Evolutionary conservation across 192 early-diverging fungal species (phyloP).

Genomic region (Coemansia erecta): DNA sequence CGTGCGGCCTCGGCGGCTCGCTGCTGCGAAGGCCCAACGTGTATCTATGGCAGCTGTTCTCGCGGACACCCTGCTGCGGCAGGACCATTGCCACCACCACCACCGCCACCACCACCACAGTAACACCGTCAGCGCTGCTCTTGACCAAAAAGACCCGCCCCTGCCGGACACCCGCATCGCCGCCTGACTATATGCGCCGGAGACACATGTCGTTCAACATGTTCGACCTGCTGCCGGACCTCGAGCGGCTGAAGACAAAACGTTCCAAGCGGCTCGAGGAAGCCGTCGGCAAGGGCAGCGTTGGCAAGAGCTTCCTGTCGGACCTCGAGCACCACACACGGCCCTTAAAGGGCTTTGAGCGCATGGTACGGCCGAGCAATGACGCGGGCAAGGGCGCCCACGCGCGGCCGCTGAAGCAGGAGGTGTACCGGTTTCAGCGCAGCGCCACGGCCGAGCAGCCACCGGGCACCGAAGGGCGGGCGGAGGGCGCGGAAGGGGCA

Average conservation of each 20-base stretch:
- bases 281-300: slow-evolving; percentile 39
- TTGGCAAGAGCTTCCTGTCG: slow-evolving; percentile 18
- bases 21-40: too few species aligned
- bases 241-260: slow-evolving; percentile 30
- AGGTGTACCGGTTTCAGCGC: slow-evolving; percentile 38
- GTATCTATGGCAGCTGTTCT: too few species aligned
- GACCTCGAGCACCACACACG: slow-evolving; percentile 24
- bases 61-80: too few species aligned
- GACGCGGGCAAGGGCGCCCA: neutral
- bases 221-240: slow-evolving; percentile 49
- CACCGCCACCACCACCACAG: too few species aligned
- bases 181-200: neutral
- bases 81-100: too few species aligned
- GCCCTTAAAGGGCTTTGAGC: slow-evolving; percentile 11
- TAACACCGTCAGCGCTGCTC: too few species aligned
- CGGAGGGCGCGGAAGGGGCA: neutral
- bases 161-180: neutral
- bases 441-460: slow-evolving; percentile 11
- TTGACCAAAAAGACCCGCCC: neutral
- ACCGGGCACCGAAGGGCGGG: neutral
- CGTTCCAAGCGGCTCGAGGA: slow-evolving; percentile 32
- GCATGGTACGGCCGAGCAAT: neutral
- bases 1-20: too few species aligned
- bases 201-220: slow-evolving; percentile 36
- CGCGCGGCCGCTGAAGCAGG: slow-evolving; percentile 23